Base-by-base conservation (phyloP, 2,329 filamentous ascomycete genomes). In the Golovinomyces cichoracearum region DNA sequence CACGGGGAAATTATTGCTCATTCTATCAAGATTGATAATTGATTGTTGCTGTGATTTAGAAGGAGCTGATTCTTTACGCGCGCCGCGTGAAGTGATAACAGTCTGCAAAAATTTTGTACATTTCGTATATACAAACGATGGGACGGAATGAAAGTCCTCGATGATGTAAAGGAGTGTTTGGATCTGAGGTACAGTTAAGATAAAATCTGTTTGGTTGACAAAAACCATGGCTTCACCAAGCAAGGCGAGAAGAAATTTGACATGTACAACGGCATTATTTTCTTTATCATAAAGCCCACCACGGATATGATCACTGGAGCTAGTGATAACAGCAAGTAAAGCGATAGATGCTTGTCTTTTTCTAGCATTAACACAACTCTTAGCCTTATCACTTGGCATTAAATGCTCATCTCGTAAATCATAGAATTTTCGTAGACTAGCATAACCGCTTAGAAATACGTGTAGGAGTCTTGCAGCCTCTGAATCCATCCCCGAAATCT, bases 391-490 rank as follows among this genome's bases (percentile, higher is more conserved):
- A 22, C 63, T 59, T 41, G 57, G 52, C 4, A 62, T 53, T 4
- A 69, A 53, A n/a, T 70, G 68, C 56, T 75, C 72, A 58, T 95
- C 88, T 45, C 88, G 76, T n/a, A 86, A 71, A 53, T 86, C 80
- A 63, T 93, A 95, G 66, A 88, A 94, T 55, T 78, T 80, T 31
- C 88, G 80, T 19, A 95, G 68, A 0, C 85, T 93, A 21, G 86
- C 88, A 58, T 95, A 95, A 21, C 88, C 88, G 60, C 83, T 90
- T 9, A 94, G 75, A 64, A 86, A 80, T 52, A 80, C 81, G 44
- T 86, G 83, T 2, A 95, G 69, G 10, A 93, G 72, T 55, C 82
- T 73, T 7, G 86, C 88, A 6, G 84, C 86, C 59, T 86, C 80
- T 27, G 80, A 66, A 57, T 94, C 88, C 48, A 79, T 71, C 23